Base-by-base conservation (phyloP, 202 grass and related monocot genomes). In the Panicum hallii region DNA sequence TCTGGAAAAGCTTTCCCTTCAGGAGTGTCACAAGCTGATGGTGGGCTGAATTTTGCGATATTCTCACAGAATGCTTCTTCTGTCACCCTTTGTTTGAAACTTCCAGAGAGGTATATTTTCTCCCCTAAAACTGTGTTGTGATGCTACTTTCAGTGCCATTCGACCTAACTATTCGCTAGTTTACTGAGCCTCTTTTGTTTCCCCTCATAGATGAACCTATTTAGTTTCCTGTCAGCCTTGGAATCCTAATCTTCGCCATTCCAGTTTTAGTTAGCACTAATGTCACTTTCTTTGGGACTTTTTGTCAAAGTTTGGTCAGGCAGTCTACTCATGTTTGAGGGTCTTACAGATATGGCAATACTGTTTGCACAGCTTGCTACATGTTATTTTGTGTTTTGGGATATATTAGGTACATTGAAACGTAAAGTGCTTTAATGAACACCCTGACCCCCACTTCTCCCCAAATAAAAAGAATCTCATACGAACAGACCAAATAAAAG, bases 1-100 rank as follows among this genome's bases (percentile, higher is more conserved):
- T 65, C 88, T 41, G 97, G 97, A 62, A 87, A 88, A 75, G 91
- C 93, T 77, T 91, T 69, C 42, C 97, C 93, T 0, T 74, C 96
- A 77, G 97, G 97, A 52, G 97, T 87, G 30, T 99, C 93, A 9
- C 86, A 96, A 78, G 87, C 30, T 77, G 88, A 91, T 50, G 87
- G 55, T 48, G 88, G 82, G 72, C 61, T 94, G 36, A 99, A 99
- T 80, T 99, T 99, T 40, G 92, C 93, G 5, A 87, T 99, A 88
- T 99, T 99, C 70, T 99, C 97, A 62, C 86, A 80, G 54, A 84
- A 99, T 85, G 91, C 97, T 85, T 94, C 88, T 77, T 92, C 88
- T 75, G 91, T 99, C 61, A 80, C 83, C 78, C 93, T 99, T 85
- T 99, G 90, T 77, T 77, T 99, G 73, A 92, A 90, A 50, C 74